phyloP scores from a whole-genome alignment of 768 basidiomycete species.

The Phylloporus sp. region DNA sequence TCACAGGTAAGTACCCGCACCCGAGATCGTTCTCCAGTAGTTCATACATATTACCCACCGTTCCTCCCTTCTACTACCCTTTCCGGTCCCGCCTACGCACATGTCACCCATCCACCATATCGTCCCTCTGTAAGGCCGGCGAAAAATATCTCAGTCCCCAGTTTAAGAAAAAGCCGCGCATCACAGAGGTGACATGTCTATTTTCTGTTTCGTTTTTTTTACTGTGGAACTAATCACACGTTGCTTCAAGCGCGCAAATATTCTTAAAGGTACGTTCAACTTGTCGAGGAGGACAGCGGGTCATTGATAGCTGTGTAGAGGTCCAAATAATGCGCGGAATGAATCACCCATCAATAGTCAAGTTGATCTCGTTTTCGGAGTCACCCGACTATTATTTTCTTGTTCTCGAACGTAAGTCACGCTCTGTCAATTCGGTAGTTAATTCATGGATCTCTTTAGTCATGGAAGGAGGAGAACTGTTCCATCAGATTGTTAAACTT shows the following conservation, averaged over 20 bases:
- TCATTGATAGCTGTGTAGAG: conserved; percentile 48
- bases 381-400: conserved; percentile 92
- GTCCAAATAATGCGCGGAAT: conserved; percentile 98
- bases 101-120: conserved; percentile 15
- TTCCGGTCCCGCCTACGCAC: conserved; percentile 18
- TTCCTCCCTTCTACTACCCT: conserved; percentile 12
- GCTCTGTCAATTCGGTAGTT: background rate
- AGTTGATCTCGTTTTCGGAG: conserved; percentile 88
- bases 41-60: conserved; percentile 20
- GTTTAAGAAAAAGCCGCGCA: conserved; percentile 96
- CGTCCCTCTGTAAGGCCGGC: conserved; percentile 58
- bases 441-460: conserved; percentile 43
- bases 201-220: conserved; percentile 17
- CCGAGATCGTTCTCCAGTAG: conserved; percentile 20
- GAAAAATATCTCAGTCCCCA: conserved; percentile 90
- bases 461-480: conserved; percentile 96
- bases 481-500: conserved; percentile 98
- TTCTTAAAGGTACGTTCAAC: conserved; percentile 70
- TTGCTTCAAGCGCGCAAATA: conserved; percentile 79
- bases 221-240: conserved; percentile 16
- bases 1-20: conserved; percentile 68
- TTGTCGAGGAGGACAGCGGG: background rate
- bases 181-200: conserved; percentile 76
- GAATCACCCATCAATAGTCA: conserved; percentile 88
- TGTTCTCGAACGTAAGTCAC: conserved; percentile 77